Conservation (phyloP, 192 early-diverging fungal genomes). For the Rhizoclosmatium sp. region DNA sequence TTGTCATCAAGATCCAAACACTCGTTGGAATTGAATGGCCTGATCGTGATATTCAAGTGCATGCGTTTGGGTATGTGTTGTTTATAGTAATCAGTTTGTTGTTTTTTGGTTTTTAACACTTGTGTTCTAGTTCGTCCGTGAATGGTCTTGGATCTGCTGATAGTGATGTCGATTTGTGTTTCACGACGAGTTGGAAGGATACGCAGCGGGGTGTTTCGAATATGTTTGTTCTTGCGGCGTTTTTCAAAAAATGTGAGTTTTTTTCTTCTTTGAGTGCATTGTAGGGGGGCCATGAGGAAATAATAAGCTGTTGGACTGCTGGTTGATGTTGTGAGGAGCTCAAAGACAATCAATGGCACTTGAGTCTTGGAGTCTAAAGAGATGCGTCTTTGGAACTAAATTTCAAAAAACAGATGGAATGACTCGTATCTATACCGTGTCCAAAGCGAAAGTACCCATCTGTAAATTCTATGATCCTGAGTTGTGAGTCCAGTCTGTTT, state of each 20-base stretch:
- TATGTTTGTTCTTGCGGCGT: slow-evolving; percentile 75
- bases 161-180: slow-evolving; percentile 92
- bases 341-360: no score
- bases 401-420: slow-evolving; percentile 69
- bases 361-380: no score
- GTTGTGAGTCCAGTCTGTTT: slow-evolving; percentile 61
- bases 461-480: slow-evolving; percentile 92
- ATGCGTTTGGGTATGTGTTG: slow-evolving; percentile 83
- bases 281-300: not conserved
- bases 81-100: not conserved
- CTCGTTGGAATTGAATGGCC: slow-evolving; percentile 87
- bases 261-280: slow-evolving; percentile 8
- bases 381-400: not conserved
- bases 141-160: slow-evolving; percentile 84
- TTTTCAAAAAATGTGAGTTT: slow-evolving; percentile 67
- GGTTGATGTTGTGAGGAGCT: not conserved
- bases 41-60: slow-evolving; percentile 73
- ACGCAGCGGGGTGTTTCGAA: slow-evolving; percentile 66
- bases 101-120: slow-evolving; percentile 18
- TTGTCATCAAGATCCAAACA: slow-evolving; percentile 82
- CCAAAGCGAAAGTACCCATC: slow-evolving; percentile 90
- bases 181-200: slow-evolving; percentile 86
- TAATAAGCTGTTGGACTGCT: not conserved
- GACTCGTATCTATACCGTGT: slow-evolving; percentile 78
- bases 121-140: slow-evolving; percentile 72